Evolutionary conservation across 176 grass and related monocot species (phyloP).

Genomic region (Alloteropsis semialata): DNA sequence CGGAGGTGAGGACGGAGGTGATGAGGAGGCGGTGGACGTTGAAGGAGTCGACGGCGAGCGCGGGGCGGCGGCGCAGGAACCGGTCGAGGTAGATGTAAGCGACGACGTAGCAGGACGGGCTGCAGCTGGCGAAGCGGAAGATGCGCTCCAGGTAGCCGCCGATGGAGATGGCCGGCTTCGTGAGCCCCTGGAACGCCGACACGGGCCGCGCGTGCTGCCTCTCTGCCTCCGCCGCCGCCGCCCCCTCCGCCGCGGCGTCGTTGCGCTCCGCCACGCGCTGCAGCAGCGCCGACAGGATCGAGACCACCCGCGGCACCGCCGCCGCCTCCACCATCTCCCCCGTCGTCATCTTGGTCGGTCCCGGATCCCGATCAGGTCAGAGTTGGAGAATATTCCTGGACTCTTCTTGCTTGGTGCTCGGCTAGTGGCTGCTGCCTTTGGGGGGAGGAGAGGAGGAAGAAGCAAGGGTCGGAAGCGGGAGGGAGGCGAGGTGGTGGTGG

Average conservation of each 20-base stretch:
- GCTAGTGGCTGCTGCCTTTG: background rate
- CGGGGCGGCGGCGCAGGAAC: conserved; percentile 63
- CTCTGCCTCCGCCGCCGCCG: background rate
- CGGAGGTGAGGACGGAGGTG: conserved; percentile 88
- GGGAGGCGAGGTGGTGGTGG: conserved; percentile 22
- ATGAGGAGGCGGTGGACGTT: conserved; percentile 98
- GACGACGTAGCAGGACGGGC: conserved; percentile 90
- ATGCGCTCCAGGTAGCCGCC: conserved; percentile 92
- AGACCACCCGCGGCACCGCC: conserved; percentile 75
- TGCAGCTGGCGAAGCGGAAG: conserved; percentile 90
- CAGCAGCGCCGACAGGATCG: conserved; percentile 78
- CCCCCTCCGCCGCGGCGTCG: conserved; percentile 30
- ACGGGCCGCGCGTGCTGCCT: conserved; percentile 8
- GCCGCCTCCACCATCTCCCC: conserved; percentile 22
- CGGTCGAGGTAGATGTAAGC: conserved; percentile 98
- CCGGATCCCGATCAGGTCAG: background rate
- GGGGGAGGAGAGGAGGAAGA: background rate
- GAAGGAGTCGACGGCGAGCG: conserved; percentile 83
- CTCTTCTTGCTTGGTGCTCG: background rate
- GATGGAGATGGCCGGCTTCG: conserved; percentile 87
- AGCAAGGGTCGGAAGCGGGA: background rate
- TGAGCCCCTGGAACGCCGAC: conserved; percentile 78
- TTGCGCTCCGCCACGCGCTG: conserved; percentile 69
- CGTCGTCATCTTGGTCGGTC: conserved; percentile 18
- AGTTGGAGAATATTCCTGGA: too few species aligned